Percentiles rank a stretch among this genome's conserved stretches.
phyloP scores from a whole-genome alignment of 1,139 yeast species.

The Eremothecium sinecaudum region DNA sequence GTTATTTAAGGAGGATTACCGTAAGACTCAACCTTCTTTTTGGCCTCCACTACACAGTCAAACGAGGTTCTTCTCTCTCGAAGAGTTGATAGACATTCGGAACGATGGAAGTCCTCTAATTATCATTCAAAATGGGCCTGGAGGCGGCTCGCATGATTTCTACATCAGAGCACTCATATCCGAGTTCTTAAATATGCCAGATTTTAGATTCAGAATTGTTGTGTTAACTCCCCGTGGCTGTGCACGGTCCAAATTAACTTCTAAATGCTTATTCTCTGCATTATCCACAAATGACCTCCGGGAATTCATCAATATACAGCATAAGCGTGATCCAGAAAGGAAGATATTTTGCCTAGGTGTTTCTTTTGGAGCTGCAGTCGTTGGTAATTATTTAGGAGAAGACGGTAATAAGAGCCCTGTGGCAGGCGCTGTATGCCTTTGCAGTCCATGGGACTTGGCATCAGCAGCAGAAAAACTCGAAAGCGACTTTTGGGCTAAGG shows the following conservation, averaged over 20 bases:
- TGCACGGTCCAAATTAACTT: constrained; percentile 68
- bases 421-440: constrained; percentile 58
- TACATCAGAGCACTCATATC: constrained; percentile 57
- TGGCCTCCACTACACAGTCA: constrained; percentile 74
- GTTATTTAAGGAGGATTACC: constrained; percentile 41
- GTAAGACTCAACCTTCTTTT: constrained; percentile 50
- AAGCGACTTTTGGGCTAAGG: constrained; percentile 48
- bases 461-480: constrained; percentile 46
- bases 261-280: constrained; percentile 68
- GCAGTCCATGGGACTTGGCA: constrained; percentile 79
- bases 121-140: constrained; percentile 72
- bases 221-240: constrained; percentile 84
- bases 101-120: constrained; percentile 50
- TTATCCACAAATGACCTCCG: constrained; percentile 65
- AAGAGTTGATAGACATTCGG: constrained; percentile 36
- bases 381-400: constrained; percentile 72
- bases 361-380: constrained; percentile 78
- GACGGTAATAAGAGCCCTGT: constrained; percentile 47
- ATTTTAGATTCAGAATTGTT: constrained; percentile 47
- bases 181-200: constrained; percentile 23
- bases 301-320: constrained; percentile 45
- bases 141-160: constrained; percentile 89
- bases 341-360: constrained; percentile 72
- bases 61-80: constrained; percentile 56
- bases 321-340: constrained; percentile 53